Base-by-base conservation (phyloP, 768 basidiomycete genomes). In the Boletus vinaceobasis region DNA sequence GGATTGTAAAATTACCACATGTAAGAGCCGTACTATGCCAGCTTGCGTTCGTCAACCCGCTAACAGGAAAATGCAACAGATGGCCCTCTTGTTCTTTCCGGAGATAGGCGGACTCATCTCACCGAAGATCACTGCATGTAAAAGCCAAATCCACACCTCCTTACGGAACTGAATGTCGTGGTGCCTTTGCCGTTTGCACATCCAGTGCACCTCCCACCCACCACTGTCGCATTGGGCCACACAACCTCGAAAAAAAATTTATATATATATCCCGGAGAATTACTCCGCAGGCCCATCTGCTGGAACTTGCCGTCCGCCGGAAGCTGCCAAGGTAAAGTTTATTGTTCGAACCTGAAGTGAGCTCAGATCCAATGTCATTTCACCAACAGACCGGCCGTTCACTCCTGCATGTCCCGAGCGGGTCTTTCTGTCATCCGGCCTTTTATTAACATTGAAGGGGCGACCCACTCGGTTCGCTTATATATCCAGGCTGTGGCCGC, bases 31-130 rank as follows among this genome's bases (percentile, higher is more conserved):
- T 59, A 49, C 59, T 55, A 61, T 44, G 35, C 21, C 63, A 64
- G 32, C 55, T 21, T 9, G 45, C n/a, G 43, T 40, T 50, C 43
- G 36, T 31, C 50, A 32, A 56, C 57, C 37, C 50, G 50, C 57
- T 50, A 50, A 52, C 48, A 50, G 15, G 27, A 48, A 39, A 36
- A 15, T 47, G 39, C 31, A 50, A 51, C 40, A 48, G 55, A 64
- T 61, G 64, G 52, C 50, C 14, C 14, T 13, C 35, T 6, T 49
- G 26, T 57, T 56, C 55, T 47, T 52, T 43, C 60, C 70, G 70
- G 70, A 71, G 67, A 68, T 71, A 53, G 40, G 59, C 71, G 69
- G 71, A 66, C 40, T 53, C 55, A 62, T 68, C 52, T 53, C 27
- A 56, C 59, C 65, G 69, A 71, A 53, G 67, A 69, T 67, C 67